A percentile compares a stretch with the other conserved stretches of the same genome.
phyloP scores from a whole-genome alignment of 2,329 filamentous ascomycete genomes.

The Aureobasidium sp. region DNA sequence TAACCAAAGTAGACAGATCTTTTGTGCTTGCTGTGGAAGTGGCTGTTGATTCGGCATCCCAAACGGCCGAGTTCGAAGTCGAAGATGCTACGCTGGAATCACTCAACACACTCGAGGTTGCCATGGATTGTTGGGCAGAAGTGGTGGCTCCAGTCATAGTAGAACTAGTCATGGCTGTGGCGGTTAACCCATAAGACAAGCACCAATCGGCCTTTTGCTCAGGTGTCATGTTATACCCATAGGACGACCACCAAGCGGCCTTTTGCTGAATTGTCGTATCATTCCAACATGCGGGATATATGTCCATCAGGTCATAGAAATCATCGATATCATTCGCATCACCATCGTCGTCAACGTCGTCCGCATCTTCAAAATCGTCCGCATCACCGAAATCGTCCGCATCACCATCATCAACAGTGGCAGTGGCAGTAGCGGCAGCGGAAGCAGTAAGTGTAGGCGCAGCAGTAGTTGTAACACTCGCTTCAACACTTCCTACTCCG shows the following conservation, averaged over 20 bases:
- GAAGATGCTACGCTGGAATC: too few species aligned
- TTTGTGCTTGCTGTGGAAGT: neutral
- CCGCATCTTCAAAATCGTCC: too few species aligned
- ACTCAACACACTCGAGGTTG: neutral
- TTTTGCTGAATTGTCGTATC: too few species aligned
- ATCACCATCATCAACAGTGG: neutral
- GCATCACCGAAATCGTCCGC: neutral
- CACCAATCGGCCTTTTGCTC: too few species aligned
- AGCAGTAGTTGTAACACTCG: neutral
- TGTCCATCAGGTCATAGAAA: too few species aligned
- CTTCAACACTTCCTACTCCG: too few species aligned
- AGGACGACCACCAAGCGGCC: too few species aligned
- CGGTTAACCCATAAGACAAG: neutral
- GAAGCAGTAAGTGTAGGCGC: neutral
- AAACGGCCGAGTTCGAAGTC: neutral
- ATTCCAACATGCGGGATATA: too few species aligned
- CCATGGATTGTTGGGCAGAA: neutral
- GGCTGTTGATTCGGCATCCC: neutral
- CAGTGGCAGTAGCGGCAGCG: neutral
- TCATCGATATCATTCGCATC: too few species aligned
- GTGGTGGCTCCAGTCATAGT: neutral
- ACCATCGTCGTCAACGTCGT: too few species aligned
- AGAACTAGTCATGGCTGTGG: neutral
- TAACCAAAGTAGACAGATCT: neutral
- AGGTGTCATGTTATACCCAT: too few species aligned